These are phyloP conservation scores for Fraxinus dipetala DNA, from an alignment of 305 asterid species.

Conservation along the genomic window DNA sequence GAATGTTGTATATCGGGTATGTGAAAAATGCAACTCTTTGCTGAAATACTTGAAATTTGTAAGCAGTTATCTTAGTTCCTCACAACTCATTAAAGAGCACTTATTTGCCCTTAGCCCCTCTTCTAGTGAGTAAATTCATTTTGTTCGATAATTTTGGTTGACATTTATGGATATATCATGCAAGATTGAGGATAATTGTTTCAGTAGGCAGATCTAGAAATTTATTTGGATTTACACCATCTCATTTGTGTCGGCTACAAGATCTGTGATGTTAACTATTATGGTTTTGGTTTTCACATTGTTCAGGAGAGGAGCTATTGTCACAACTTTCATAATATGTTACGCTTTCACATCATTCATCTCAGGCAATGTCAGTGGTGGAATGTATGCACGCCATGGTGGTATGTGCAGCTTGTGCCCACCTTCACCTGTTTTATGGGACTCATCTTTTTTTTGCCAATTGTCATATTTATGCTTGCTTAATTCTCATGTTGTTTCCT, in stretches of 20 bases:
- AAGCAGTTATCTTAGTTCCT: neutral
- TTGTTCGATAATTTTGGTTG: neutral
- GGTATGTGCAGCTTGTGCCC: slow-evolving; percentile 30
- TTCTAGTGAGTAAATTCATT: neutral
- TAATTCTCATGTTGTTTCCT: neutral
- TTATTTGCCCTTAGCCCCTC: neutral
- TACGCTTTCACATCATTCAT: slow-evolving; percentile 56
- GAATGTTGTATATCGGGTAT: slow-evolving; percentile 55
- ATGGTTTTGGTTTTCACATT: neutral
- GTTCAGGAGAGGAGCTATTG: slow-evolving; percentile 56
- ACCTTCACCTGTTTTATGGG: neutral
- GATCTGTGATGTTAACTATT: neutral
- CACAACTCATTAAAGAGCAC: neutral
- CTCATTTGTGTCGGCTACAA: neutral
- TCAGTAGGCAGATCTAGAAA: neutral
- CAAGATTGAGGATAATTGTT: neutral
- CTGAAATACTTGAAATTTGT: neutral
- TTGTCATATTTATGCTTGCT: neutral
- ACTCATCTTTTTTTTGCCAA: neutral
- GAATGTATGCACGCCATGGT: slow-evolving; percentile 59
- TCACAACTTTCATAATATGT: slow-evolving; percentile 53
- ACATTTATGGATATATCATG: neutral
- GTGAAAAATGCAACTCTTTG: slow-evolving; percentile 12
- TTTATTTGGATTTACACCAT: neutral
- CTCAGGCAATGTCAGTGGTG: slow-evolving; percentile 61